Evolutionary conservation across 176 grass and related monocot genomes (phyloP).

Genomic region (Rhipidocladum racemiflorum): DNA sequence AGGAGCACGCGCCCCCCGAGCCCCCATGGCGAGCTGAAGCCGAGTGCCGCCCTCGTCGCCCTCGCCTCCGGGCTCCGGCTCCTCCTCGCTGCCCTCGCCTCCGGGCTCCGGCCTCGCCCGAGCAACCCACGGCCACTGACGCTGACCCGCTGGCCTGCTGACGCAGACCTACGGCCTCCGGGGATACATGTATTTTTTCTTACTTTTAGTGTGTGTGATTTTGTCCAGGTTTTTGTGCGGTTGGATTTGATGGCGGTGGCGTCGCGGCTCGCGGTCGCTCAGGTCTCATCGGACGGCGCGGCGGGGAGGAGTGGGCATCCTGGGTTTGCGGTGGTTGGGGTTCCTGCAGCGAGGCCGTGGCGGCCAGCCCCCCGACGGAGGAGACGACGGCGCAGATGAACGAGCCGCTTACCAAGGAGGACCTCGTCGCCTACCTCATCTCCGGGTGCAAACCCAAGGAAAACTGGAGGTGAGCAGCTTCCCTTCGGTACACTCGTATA

Average conservation of each 20-base stretch:
- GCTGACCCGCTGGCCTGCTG: too few relatives aligned
- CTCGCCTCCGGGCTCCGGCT: too few relatives aligned
- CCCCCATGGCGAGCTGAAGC: too few relatives aligned
- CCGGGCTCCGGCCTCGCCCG: too few relatives aligned
- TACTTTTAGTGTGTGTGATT: too few relatives aligned
- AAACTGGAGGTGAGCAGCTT: constrained; percentile 64
- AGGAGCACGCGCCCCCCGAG: too few relatives aligned
- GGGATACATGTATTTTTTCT: neutral
- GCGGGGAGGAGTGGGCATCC: neutral
- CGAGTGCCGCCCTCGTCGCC: too few relatives aligned
- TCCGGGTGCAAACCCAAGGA: constrained; percentile 92
- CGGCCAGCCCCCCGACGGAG: constrained; percentile 85
- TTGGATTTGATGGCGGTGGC: constrained; percentile 41
- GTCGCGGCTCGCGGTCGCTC: constrained; percentile 45
- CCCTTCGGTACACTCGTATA: neutral
- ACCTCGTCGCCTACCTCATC: constrained; percentile 75
- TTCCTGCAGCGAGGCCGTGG: constrained; percentile 28
- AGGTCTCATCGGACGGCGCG: neutral
- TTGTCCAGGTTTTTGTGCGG: neutral
- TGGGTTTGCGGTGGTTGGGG: neutral
- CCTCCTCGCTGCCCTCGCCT: too few relatives aligned
- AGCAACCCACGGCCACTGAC: too few relatives aligned
- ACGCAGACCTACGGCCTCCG: too few relatives aligned
- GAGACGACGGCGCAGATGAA: constrained; percentile 60
- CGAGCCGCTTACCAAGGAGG: constrained; percentile 87